Evolutionary conservation across 2,329 filamentous ascomycete genomes (phyloP).

Genomic region (Hypoxylon sp.): DNA sequence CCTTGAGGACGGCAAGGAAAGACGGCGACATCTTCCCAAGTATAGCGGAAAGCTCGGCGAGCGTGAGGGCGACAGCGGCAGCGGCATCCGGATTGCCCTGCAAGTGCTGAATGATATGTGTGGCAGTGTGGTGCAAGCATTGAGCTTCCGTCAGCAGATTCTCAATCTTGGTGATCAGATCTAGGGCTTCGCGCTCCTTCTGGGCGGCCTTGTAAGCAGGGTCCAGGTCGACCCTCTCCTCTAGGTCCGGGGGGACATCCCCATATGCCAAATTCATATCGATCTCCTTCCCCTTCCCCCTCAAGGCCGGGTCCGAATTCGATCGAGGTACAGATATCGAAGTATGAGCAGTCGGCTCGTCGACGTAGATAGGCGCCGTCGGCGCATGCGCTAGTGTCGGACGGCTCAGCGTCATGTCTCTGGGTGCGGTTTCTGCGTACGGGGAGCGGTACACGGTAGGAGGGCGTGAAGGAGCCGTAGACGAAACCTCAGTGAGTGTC

Average conservation of each 20-base stretch:
- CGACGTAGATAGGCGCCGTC: conserved; percentile 45
- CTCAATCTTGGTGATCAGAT: conserved; percentile 81
- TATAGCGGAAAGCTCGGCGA: conserved; percentile 89
- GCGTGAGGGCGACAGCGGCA: conserved; percentile 90
- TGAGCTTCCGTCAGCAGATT: conserved; percentile 85
- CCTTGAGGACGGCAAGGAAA: conserved; percentile 80
- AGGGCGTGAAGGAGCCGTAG: conserved; percentile 59
- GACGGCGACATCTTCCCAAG: conserved; percentile 86
- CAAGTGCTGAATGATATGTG: conserved; percentile 82
- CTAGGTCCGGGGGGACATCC: conserved; percentile 78
- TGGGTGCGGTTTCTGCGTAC: conserved; percentile 60
- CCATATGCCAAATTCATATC: conserved; percentile 96
- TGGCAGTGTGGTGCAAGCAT: conserved; percentile 87
- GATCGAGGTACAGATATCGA: conserved; percentile 51
- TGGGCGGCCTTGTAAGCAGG: conserved; percentile 68
- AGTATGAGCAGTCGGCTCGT: conserved; percentile 26
- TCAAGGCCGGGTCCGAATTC: conserved; percentile 57
- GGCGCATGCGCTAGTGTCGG: conserved; percentile 53
- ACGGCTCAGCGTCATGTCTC: conserved; percentile 59
- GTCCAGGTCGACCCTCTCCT: conserved; percentile 53
- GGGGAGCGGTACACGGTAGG: conserved; percentile 56
- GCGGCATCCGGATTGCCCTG: conserved; percentile 86
- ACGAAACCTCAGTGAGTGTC: conserved; percentile 65
- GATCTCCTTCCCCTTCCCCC: conserved; percentile 63
- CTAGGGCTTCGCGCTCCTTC: conserved; percentile 61